Base-by-base conservation (phyloP, 2,329 filamentous ascomycete genomes). In the Allantophomopsis cytisporea region DNA sequence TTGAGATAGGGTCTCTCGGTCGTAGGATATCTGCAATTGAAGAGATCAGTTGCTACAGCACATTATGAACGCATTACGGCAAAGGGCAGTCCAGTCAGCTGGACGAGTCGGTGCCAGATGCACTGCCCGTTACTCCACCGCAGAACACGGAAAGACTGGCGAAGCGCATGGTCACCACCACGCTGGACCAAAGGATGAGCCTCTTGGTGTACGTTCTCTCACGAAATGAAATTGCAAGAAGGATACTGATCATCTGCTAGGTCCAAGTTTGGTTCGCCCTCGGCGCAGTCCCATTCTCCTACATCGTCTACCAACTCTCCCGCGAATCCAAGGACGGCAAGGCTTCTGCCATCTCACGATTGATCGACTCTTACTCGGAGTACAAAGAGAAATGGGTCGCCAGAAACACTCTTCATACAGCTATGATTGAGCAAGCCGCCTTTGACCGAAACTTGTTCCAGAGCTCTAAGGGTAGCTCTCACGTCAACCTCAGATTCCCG, bases 361-460 rank as follows among this genome's bases (percentile, higher is more conserved):
- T 73, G 51, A 74, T 81, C 52, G 59, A 68, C 47, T 66, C 66
- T 47, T 79, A 71, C 56, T 64, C 65, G 30, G 58, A 67, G 16
- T 66, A 65, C 42, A 63, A 72, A 49, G 65, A 71, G 43, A 54
- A 61, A 33, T 73, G 66, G 58, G 67, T 67, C 39, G 60, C 65
- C 48, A 64, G 68, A 49, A 81, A 80, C 53, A 66, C 69, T 40
- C 52, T 79, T 38, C 76, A 79, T 57, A 73, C 71, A 10, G 61
- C 64, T 42, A 68, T 71, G 47, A 60, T 80, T 45, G 74, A 81
- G 61, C 70, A 73, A 59, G 77, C 76, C 17, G 76, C 71, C 30
- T 60, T 64, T 38, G 77, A 83, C 54, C 62, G 72, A 44, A 71
- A 76, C 47, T 55, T 82, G 47, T 79, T 80, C 54, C 61, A 66